These are phyloP conservation scores for Micractinium conductrix DNA, from an alignment of 139 green algal species.

Conservation along the genomic window DNA sequence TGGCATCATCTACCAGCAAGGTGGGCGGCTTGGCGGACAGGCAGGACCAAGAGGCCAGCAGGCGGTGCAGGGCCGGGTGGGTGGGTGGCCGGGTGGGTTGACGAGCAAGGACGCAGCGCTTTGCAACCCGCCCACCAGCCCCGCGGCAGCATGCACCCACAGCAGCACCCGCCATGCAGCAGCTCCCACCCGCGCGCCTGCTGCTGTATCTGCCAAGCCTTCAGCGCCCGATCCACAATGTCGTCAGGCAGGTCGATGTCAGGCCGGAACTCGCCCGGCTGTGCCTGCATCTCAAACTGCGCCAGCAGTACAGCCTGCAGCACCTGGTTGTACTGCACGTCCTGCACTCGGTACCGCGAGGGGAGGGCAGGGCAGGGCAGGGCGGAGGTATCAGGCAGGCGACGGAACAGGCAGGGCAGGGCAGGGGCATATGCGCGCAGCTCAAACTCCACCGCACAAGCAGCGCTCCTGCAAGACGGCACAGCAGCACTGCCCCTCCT, in stretches of 20 bases:
- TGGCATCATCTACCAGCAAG: no score
- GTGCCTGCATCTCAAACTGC: slow-evolving; percentile 28
- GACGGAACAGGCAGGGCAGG: no score
- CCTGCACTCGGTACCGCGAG: background rate
- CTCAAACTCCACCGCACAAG: no score
- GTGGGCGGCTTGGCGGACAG: background rate
- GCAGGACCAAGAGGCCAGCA: background rate
- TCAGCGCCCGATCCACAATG: slow-evolving; percentile 43
- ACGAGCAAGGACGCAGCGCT: background rate
- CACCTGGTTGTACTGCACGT: slow-evolving; percentile 55
- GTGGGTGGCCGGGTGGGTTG: background rate
- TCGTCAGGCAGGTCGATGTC: slow-evolving; percentile 50
- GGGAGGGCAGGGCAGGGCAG: no score
- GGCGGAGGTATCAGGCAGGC: no score
- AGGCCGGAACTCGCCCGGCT: slow-evolving; percentile 23
- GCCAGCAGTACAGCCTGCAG: slow-evolving; percentile 43
- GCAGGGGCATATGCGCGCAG: no score
- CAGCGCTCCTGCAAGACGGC: background rate
- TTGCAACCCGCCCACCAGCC: background rate
- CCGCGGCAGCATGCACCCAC: background rate
- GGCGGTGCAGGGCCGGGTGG: background rate
- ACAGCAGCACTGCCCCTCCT: background rate
- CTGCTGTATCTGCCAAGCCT: slow-evolving; percentile 41
- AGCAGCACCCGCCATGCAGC: background rate
- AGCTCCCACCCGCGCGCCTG: background rate